phyloP scores from a whole-genome alignment of 352 stramenopile species.

The Phytophthora europaea region DNA sequence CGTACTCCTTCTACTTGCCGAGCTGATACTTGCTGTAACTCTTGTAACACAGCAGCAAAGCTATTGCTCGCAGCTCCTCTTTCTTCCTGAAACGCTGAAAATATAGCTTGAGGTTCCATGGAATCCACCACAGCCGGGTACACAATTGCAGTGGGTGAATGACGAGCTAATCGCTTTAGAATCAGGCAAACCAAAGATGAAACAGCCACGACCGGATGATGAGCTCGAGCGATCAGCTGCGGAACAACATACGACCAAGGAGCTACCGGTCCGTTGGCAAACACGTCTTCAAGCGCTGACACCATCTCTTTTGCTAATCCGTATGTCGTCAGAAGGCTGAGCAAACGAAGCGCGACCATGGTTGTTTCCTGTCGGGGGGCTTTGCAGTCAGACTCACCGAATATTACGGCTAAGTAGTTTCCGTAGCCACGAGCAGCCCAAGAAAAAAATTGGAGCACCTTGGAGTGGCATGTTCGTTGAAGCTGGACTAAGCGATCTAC shows the following conservation, averaged over 20 bases:
- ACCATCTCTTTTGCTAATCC: constrained; percentile 58
- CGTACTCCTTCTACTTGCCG: constrained; percentile 66
- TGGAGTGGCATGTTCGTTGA: constrained; percentile 44
- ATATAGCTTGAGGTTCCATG: constrained; percentile 27
- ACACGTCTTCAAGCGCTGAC: constrained; percentile 49
- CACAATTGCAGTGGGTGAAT: constrained; percentile 74
- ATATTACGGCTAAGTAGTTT: constrained; percentile 41
- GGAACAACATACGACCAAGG: constrained; percentile 79
- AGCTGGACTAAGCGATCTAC: constrained; percentile 47
- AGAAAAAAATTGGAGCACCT: constrained; percentile 47
- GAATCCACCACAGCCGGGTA: constrained; percentile 83
- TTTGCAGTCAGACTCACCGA: constrained; percentile 7
- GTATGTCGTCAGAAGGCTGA: constrained; percentile 74
- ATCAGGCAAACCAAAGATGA: constrained; percentile 64
- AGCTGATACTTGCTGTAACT: constrained; percentile 48
- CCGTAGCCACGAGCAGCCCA: constrained; percentile 58
- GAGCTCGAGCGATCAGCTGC: constrained; percentile 75
- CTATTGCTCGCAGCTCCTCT: constrained; percentile 20
- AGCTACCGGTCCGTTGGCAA: constrained; percentile 58
- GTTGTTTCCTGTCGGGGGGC: constrained; percentile 45
- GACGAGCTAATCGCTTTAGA: constrained; percentile 69
- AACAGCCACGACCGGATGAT: constrained; percentile 62
- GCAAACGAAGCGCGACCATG: constrained; percentile 67
- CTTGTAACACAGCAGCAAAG: constrained; percentile 53
- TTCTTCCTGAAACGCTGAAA: constrained; percentile 11